Evolutionary conservation across 163 green algal genomes (phyloP).

Genomic region (Smithsoniella earleae): DNA sequence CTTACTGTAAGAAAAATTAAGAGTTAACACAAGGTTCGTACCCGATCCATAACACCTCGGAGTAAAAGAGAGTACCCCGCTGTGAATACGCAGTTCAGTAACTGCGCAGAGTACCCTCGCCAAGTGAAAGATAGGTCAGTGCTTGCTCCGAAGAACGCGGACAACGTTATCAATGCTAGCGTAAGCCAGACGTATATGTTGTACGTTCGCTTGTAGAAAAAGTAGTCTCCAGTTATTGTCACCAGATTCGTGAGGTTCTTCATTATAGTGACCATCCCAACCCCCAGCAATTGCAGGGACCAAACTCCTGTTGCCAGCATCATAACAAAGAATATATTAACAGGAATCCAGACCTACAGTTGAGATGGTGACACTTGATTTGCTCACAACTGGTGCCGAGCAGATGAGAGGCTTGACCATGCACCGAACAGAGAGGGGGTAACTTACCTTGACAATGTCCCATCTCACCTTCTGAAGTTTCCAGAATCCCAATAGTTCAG

Average conservation of each 20-base stretch:
- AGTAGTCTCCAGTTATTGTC: conserved; percentile 56
- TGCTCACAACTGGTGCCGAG: no score
- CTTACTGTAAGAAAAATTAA: no score
- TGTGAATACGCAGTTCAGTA: conserved; percentile 62
- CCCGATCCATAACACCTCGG: conserved; percentile 55
- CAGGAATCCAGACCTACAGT: conserved; percentile 59
- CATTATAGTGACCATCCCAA: conserved; percentile 74
- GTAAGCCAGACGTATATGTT: conserved; percentile 46
- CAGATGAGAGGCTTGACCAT: background rate
- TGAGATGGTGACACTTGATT: background rate
- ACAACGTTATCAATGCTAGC: conserved; percentile 52
- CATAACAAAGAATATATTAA: conserved; percentile 58
- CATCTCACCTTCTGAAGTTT: conserved; percentile 48
- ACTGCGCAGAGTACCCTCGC: conserved; percentile 51
- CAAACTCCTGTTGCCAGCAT: conserved; percentile 36
- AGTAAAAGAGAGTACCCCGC: conserved; percentile 63
- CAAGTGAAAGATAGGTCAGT: conserved; percentile 56
- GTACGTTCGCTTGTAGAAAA: conserved; percentile 56
- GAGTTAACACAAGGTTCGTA: no score
- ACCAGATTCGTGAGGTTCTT: conserved; percentile 76
- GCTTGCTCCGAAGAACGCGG: conserved; percentile 47
- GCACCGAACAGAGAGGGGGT: background rate
- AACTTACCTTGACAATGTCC: conserved; percentile 37
- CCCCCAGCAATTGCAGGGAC: conserved; percentile 51
- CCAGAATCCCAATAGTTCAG: conserved; percentile 41